Evolutionary conservation across 1,139 yeast species (phyloP).

Genomic region (Sugiyamaella sp.): DNA sequence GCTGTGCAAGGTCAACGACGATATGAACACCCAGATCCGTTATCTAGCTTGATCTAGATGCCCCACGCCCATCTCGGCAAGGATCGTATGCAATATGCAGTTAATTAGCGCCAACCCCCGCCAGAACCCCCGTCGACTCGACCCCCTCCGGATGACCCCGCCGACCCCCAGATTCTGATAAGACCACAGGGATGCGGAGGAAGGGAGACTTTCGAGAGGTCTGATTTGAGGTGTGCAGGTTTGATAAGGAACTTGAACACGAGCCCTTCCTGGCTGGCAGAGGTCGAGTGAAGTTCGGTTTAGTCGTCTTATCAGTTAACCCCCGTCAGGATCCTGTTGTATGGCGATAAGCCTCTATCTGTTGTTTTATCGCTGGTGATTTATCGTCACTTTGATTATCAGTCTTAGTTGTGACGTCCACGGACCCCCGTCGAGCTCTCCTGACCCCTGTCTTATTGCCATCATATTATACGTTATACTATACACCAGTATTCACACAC

Average conservation of each 20-base stretch:
- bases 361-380: too few relatives aligned
- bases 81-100: neutral
- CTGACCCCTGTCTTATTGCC: too few relatives aligned
- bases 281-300: too few relatives aligned
- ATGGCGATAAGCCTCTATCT: too few relatives aligned
- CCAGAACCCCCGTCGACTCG: slow-evolving; percentile 5
- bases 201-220: neutral
- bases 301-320: too few relatives aligned
- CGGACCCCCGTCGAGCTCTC: slow-evolving; percentile 3
- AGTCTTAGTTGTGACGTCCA: too few relatives aligned
- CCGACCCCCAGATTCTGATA: neutral
- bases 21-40: slow-evolving; percentile 4
- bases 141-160: slow-evolving; percentile 1
- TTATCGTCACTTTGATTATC: too few relatives aligned
- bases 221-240: neutral
- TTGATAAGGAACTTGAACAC: neutral
- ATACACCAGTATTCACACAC: too few relatives aligned
- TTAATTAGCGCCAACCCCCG: slow-evolving; percentile 5
- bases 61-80: neutral
- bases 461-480: too few relatives aligned
- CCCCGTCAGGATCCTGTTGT: too few relatives aligned
- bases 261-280: too few relatives aligned
- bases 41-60: slow-evolving; percentile 8
- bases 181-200: neutral
- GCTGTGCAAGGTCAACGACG: neutral